A percentile compares a stretch with the other conserved stretches of the same genome.
Evolutionary conservation across 2,329 filamentous ascomycete species (phyloP).

Genomic region (Ramularia endophylla): DNA sequence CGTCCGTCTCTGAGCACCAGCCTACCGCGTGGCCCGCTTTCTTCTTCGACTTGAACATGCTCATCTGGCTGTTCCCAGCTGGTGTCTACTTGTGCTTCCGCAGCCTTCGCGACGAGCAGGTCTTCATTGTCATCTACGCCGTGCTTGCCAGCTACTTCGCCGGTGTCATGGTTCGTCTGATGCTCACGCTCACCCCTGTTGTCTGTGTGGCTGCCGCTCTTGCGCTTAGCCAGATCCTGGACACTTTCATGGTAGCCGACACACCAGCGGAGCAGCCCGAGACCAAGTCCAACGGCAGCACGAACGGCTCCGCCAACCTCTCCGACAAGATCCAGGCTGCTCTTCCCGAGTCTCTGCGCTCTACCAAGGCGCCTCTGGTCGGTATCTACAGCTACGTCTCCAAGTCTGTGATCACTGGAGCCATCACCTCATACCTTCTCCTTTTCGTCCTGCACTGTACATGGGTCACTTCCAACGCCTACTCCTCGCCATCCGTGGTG

Average conservation of each 20-base stretch:
- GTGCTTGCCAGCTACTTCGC: constrained; percentile 96
- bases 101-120: constrained; percentile 87
- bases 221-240: constrained; percentile 78
- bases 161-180: constrained; percentile 98
- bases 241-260: constrained; percentile 69
- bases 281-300: constrained; percentile 36
- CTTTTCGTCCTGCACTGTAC: constrained; percentile 97
- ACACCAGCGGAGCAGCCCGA: constrained; percentile 46
- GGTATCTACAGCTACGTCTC: constrained; percentile 79
- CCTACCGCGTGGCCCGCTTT: constrained; percentile 98
- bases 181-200: constrained; percentile 94
- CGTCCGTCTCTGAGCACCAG: constrained; percentile 99
- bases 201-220: constrained; percentile 93
- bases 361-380: constrained; percentile 65
- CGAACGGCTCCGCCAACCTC: constrained; percentile 39
- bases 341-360: constrained; percentile 55
- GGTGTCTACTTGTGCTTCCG: constrained; percentile 99
- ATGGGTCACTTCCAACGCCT: constrained; percentile 98
- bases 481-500: constrained; percentile 96
- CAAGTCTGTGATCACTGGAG: constrained; percentile 68
- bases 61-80: constrained; percentile 98
- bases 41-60: constrained; percentile 97
- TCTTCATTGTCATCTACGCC: constrained; percentile 97
- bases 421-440: constrained; percentile 72
- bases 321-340: constrained; percentile 52